Evolutionary conservation across 768 basidiomycete species (phyloP).

Genomic region (Suillus luteus): DNA sequence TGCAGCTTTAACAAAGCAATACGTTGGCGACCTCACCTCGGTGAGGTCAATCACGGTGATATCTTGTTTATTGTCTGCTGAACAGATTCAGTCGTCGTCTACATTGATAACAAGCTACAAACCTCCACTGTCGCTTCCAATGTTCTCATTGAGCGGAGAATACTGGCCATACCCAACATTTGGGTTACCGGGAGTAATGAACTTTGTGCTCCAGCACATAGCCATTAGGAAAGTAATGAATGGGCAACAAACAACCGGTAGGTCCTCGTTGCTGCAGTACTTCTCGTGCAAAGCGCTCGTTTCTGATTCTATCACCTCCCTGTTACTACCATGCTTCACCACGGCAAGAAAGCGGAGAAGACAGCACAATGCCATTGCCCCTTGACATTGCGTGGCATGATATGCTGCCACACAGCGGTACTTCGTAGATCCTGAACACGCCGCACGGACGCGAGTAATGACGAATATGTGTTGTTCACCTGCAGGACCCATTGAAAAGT

Average conservation of each 20-base stretch:
- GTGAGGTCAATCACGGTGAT: background rate
- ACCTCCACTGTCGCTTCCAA: background rate
- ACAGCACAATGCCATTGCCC: background rate
- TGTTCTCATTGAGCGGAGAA: background rate
- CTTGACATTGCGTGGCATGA: background rate
- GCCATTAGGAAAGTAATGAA: background rate
- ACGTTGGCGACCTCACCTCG: background rate
- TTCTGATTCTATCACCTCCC: background rate
- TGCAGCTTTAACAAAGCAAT: background rate
- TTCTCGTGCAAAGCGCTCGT: background rate
- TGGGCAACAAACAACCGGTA: background rate
- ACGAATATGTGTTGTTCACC: background rate
- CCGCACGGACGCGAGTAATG: background rate
- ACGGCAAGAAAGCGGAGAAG: background rate
- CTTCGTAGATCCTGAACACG: background rate
- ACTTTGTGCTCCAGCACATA: slow-evolving; percentile 2
- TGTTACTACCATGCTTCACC: background rate
- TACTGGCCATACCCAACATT: background rate
- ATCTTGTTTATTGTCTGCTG: background rate
- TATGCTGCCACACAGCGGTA: background rate
- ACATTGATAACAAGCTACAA: background rate
- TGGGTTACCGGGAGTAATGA: background rate
- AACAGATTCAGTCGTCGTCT: background rate
- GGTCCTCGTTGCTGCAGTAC: background rate
- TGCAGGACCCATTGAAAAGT: background rate